A percentile compares a stretch with the other conserved stretches of the same genome.
Conservation (phyloP, 2,329 filamentous ascomycete species). For the Hysterium pulicare region DNA sequence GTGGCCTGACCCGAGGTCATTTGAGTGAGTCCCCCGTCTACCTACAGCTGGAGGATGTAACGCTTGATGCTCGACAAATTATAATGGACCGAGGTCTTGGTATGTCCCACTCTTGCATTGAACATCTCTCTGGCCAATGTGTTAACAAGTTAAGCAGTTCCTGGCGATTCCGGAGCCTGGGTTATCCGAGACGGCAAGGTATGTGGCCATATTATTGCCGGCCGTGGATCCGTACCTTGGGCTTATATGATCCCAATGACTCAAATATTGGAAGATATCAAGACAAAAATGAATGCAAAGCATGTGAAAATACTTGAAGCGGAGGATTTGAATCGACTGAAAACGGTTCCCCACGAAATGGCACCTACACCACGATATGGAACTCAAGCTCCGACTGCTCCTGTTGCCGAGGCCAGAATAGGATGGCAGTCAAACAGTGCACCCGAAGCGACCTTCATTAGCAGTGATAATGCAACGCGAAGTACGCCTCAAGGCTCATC, state of each 20-base stretch:
- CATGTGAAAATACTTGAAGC: not conserved
- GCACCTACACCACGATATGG: too few relatives aligned
- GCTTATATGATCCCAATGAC: not conserved
- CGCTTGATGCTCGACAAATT: not conserved
- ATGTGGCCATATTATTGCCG: not conserved
- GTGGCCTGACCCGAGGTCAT: not conserved
- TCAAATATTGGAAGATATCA: not conserved
- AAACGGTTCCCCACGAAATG: too few relatives aligned
- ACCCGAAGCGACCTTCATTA: too few relatives aligned
- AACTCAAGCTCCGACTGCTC: too few relatives aligned
- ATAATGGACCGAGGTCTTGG: not conserved
- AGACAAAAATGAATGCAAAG: not conserved
- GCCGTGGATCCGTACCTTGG: not conserved
- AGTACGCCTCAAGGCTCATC: too few relatives aligned
- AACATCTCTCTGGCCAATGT: not conserved
- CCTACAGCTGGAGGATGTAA: not conserved
- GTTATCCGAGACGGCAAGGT: not conserved
- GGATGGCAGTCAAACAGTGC: too few relatives aligned
- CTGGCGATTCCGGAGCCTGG: not conserved
- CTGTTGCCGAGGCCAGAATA: too few relatives aligned
- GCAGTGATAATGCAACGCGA: too few relatives aligned
- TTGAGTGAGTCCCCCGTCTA: not conserved
- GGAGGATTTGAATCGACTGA: too few relatives aligned
- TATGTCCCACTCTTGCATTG: not conserved
- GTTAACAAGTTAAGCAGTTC: not conserved